Percentiles rank a stretch among this genome's conserved stretches.
These are phyloP conservation scores for Cladochytrium replicatum DNA, from an alignment of 192 early-diverging fungal species.

Conservation along the genomic window DNA sequence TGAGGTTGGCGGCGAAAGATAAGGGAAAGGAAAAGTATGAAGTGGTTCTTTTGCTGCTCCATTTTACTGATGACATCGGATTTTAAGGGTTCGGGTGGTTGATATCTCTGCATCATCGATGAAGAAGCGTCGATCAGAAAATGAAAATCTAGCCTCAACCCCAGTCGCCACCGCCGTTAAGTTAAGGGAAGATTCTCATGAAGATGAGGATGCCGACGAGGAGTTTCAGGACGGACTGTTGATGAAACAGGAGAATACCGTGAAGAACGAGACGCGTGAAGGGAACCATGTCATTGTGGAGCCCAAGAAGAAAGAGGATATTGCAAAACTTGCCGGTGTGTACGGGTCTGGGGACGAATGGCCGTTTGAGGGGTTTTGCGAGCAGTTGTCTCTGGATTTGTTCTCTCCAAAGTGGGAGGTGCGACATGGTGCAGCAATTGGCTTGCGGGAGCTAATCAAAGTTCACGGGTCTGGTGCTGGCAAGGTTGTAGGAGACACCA, in stretches of 20 bases:
- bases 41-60: not conserved
- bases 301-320: slow-evolving; percentile 30
- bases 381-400: slow-evolving; percentile 60
- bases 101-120: slow-evolving; percentile 32
- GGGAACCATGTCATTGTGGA: slow-evolving; percentile 36
- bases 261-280: slow-evolving; percentile 19
- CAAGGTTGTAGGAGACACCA: slow-evolving; percentile 42
- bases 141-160: not conserved
- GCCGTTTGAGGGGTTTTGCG: slow-evolving; percentile 60
- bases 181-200: too few relatives aligned
- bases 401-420: slow-evolving; percentile 79
- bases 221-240: too few relatives aligned
- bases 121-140: slow-evolving; percentile 26
- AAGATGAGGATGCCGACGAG: too few relatives aligned
- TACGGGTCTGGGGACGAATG: slow-evolving; percentile 53
- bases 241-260: too few relatives aligned
- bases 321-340: slow-evolving; percentile 27
- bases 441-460: slow-evolving; percentile 80
- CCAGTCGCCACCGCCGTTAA: not conserved
- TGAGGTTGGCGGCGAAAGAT: slow-evolving; percentile 65
- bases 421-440: slow-evolving; percentile 93
- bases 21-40: slow-evolving; percentile 63
- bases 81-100: slow-evolving; percentile 24
- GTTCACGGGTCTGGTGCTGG: slow-evolving; percentile 77
- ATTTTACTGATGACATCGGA: slow-evolving; percentile 3